Base-by-base conservation (phyloP, 306 rosid genomes). In the Lathyrus tuberosus region DNA sequence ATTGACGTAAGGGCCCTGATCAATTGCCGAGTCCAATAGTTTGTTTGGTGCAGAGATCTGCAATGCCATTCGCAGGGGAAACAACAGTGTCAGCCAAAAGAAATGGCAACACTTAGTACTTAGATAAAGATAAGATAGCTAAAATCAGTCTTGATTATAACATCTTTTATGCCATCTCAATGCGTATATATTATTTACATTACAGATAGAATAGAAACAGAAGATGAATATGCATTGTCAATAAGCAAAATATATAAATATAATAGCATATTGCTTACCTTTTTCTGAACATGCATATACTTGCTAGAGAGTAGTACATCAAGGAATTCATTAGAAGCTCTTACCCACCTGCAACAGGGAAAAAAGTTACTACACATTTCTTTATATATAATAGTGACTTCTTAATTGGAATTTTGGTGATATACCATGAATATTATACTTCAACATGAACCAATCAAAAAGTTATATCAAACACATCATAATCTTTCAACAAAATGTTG, bases 1-100 rank as follows among this genome's bases (percentile, higher is more conserved):
- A 46, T 87, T 89, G 41, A 94, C 84, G 33, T 83, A 94, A 20
- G 99, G 99, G 20, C 96, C 96, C 61, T 84, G 95, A 79, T 94
- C 96, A 15, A 94, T 87, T 28, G 89, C 65, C 12, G 86, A 67
- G 42, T 73, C 80, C 79, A 64, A 26, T 18, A 80, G 70, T 20
- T 62, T 80, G 63, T 63, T 83, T 18, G 82, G 84, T 56, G 65
- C 54, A 68, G 86, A 14, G 57, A 74, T 82, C 81, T 63, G 85
- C 76, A 82, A 67, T 77, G 64, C 75, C 71, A 69, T 64, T 70
- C 49, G 80, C 44, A 77, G 10, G 71, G 70, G 67, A 73, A 62
- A 43, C n/a, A 81, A 13, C 54, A 64, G 60, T 79, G 57, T 73
- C 75, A 75, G 71, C 63, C 22, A 20, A 37, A 22, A 79, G 62